Conservation (phyloP, 441 rosid species). For the Francoa sonchifolia region DNA sequence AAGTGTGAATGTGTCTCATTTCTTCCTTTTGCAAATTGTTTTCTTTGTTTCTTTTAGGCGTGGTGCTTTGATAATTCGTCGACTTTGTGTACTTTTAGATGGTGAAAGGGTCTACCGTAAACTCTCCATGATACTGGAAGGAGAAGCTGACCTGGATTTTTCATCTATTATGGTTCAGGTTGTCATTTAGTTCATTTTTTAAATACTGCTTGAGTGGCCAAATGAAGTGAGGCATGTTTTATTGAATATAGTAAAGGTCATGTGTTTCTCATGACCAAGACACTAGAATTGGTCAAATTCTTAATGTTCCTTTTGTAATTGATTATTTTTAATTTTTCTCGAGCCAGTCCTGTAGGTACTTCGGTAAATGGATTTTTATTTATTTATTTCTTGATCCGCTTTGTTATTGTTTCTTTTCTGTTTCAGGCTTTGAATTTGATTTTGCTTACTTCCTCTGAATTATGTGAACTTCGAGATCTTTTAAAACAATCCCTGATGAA, state of each 20-base stretch:
- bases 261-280: too few species aligned
- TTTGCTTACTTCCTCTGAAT: conserved; percentile 92
- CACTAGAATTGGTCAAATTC: too few species aligned
- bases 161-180: conserved; percentile 99
- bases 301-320: too few species aligned
- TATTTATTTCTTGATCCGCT: background rate
- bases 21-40: conserved; percentile 11
- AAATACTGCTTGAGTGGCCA: too few species aligned
- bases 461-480: conserved; percentile 71
- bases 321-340: too few species aligned
- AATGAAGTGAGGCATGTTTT: too few species aligned
- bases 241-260: too few species aligned
- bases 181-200: too few species aligned
- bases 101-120: conserved; percentile 93
- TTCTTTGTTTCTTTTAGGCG: conserved; percentile 50
- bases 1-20: background rate
- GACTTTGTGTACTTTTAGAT: conserved; percentile 87
- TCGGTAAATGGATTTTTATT: too few species aligned
- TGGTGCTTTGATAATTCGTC: conserved; percentile 92
- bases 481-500: conserved; percentile 75
- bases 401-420: background rate
- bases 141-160: conserved; percentile 94
- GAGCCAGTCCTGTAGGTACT: too few species aligned
- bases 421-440: conserved; percentile 95
- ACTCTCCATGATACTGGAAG: conserved; percentile 88